Evolutionary conservation across 176 grass and related monocot genomes (phyloP), one percentile per base, ranked within the genome.

Genomic region (Eleusine coracana): DNA sequence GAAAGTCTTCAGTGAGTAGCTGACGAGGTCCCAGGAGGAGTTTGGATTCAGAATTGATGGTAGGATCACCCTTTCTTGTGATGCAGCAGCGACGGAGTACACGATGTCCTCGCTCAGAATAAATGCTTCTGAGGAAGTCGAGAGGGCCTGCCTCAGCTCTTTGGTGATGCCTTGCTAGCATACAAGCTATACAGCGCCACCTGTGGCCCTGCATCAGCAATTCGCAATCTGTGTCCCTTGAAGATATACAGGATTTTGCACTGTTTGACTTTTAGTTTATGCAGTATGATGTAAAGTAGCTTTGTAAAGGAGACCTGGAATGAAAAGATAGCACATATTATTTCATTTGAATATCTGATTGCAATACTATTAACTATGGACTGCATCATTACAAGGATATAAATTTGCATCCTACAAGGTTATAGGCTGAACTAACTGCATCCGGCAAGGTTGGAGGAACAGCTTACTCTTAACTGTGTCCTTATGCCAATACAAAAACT

Each of bases 41-140:
- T 95, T 90, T 21, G 85, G 90, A 3, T 86, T 90, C 66, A 58
- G 74, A 2, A 14, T 50, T 10, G 64, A 90, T 5, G 60, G 85
- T 6, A 76, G 75, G 31, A 95, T 95, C 67, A 95, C 67, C 18
- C 77, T 94, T 65, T 74, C 89, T 0, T 92, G 82, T 16, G 87
- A 94, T 49, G 81, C 84, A 44, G 58, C 38, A 2, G 74, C 77
- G 17, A 77, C 86, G 82, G 87, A 90, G 74, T 86, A 95, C 28
- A 79, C 61, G 0, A 40, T 95, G 66, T 75, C 64, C n/a, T 87
- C 87, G 84, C 54, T 91, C 36, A 46, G 44, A 34, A 86, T 86
- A 63, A 78, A 55, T 42, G 39, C 75, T 3, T 78, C 79, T 5
- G n/a, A 74, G 44, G 80, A 89, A 9, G 75, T 91, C 4, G 92